These are phyloP conservation scores for Penicillium psychrofluorescens DNA, from an alignment of 495 filamentous ascomycete genomes.

Conservation along the genomic window DNA sequence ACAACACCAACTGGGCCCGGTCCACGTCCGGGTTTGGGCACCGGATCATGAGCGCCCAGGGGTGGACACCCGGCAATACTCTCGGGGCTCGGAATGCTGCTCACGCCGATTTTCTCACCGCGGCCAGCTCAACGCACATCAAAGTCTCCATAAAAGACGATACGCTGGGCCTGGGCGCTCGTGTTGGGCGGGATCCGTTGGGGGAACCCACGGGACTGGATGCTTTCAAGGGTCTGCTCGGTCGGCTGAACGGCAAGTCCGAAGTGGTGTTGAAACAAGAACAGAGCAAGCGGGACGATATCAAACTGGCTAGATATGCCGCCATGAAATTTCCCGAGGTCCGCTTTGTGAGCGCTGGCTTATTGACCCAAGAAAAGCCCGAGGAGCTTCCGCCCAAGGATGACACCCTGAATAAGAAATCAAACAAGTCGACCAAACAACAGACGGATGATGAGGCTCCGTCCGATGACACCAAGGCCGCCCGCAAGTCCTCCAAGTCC, in stretches of 20 bases:
- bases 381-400: conserved; percentile 11
- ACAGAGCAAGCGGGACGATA: conserved; percentile 49
- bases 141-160: conserved; percentile 79
- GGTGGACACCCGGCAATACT: conserved; percentile 78
- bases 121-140: conserved; percentile 70
- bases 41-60: conserved; percentile 74
- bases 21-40: conserved; percentile 80
- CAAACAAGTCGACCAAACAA: conserved; percentile 1
- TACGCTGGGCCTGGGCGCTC: conserved; percentile 80
- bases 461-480: background rate
- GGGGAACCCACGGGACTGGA: conserved; percentile 73
- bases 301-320: conserved; percentile 59
- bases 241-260: conserved; percentile 81
- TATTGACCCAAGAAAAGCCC: conserved; percentile 63
- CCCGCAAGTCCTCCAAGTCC: conserved; percentile 14
- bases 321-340: conserved; percentile 65
- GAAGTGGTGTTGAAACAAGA: conserved; percentile 61
- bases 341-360: conserved; percentile 74
- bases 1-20: conserved; percentile 85
- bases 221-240: conserved; percentile 74
- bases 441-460: too few species aligned
- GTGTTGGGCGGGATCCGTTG: conserved; percentile 47
- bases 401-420: conserved; percentile 10
- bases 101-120: conserved; percentile 67
- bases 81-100: conserved; percentile 67